Conservation (phyloP, 805 yeast genomes). For the Danielia oregonensis region DNA sequence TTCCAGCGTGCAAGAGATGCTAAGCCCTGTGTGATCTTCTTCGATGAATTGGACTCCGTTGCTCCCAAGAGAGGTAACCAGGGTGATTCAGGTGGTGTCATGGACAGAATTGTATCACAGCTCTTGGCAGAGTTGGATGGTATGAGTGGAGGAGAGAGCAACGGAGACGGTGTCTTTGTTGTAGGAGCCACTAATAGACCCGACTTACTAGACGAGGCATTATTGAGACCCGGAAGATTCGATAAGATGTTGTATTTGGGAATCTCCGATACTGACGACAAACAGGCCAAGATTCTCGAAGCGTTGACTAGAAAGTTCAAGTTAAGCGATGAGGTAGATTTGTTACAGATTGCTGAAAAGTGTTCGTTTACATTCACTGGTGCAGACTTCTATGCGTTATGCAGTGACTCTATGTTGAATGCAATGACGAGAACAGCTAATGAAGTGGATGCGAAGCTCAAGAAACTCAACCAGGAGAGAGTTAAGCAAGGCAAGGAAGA, state of each 20-base stretch:
- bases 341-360: constrained; percentile 53
- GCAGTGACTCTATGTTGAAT: constrained; percentile 93
- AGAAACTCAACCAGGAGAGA: constrained; percentile 41
- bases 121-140: constrained; percentile 93
- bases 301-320: constrained; percentile 85
- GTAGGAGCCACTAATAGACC: constrained; percentile 99
- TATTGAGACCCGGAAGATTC: constrained; percentile 90
- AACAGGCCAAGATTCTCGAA: constrained; percentile 78
- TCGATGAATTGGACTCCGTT: constrained; percentile 95
- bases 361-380: constrained; percentile 95
- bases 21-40: constrained; percentile 94
- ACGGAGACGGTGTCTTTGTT: constrained; percentile 83
- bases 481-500: constrained; percentile 31
- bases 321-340: constrained; percentile 56
- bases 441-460: constrained; percentile 65
- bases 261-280: constrained; percentile 84
- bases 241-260: constrained; percentile 95
- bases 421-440: constrained; percentile 92
- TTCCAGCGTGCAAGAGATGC: constrained; percentile 96
- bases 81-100: constrained; percentile 98
- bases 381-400: constrained; percentile 94
- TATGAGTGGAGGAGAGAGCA: constrained; percentile 66
- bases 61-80: constrained; percentile 98
- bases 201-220: constrained; percentile 89
- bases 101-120: constrained; percentile 98